phyloP scores from a whole-genome alignment of 805 yeast genomes.

The Spathaspora arborariae region DNA sequence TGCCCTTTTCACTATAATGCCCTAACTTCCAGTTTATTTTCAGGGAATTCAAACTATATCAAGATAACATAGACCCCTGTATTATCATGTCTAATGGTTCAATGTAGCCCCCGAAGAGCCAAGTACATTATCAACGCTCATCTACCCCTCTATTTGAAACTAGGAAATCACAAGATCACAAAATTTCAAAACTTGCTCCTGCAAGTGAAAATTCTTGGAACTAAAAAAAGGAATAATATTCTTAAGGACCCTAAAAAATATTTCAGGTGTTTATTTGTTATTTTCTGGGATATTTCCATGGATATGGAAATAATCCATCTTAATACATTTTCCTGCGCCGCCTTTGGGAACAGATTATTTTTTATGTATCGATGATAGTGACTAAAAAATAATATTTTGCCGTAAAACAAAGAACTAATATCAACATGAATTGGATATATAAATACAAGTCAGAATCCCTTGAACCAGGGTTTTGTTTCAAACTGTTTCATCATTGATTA shows the following conservation, averaged over 20 bases:
- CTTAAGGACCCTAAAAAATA: neutral
- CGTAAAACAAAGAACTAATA: neutral
- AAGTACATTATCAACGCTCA: neutral
- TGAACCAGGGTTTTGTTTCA: neutral
- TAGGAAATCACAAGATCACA: neutral
- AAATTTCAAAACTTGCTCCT: neutral
- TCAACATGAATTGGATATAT: neutral
- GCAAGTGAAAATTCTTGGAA: neutral
- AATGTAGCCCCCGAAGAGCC: no score
- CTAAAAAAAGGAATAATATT: neutral
- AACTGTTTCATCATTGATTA: constrained; percentile 3
- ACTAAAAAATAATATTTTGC: neutral
- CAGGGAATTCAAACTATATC: no score
- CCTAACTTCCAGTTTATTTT: no score
- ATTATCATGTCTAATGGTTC: no score
- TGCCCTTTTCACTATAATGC: neutral
- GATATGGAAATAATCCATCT: neutral
- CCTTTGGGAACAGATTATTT: neutral
- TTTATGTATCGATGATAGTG: neutral
- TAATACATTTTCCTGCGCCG: neutral
- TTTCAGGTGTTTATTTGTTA: neutral
- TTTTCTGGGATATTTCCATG: neutral
- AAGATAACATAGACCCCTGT: no score
- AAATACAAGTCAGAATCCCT: neutral
- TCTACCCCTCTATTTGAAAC: neutral